phyloP scores from a whole-genome alignment of 805 yeast species.

The Ogataea degrootiae region DNA sequence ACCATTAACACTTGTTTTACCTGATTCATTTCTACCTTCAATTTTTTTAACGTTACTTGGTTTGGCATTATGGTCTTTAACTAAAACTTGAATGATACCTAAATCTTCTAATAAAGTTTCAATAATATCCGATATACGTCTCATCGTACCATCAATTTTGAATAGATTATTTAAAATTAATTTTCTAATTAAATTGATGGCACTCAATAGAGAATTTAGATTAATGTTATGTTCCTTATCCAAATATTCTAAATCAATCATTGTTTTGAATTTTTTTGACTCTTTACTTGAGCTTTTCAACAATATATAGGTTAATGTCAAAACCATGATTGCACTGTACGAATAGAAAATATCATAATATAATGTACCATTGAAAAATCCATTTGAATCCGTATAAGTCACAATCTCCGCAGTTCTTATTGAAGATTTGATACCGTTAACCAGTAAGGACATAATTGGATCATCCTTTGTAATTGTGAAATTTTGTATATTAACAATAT shows the following conservation, averaged over 20 bases:
- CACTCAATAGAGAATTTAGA: conserved; percentile 23
- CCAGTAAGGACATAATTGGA: conserved; percentile 36
- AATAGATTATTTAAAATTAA: conserved; percentile 28
- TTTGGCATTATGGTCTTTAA: conserved; percentile 25
- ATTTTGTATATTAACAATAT: conserved; percentile 34
- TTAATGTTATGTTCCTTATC: conserved; percentile 26
- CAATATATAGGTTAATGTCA: conserved; percentile 37
- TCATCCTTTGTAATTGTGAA: conserved; percentile 35
- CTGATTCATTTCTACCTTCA: conserved; percentile 26
- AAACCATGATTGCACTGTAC: conserved; percentile 38
- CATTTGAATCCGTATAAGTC: conserved; percentile 31
- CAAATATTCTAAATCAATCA: conserved; percentile 26
- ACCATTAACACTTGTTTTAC: conserved; percentile 30
- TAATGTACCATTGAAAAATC: conserved; percentile 40
- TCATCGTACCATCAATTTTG: conserved; percentile 38
- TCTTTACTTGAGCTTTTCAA: conserved; percentile 22
- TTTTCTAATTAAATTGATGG: conserved; percentile 31
- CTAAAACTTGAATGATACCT: conserved; percentile 31
- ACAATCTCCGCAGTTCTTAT: conserved; percentile 35
- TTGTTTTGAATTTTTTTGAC: conserved; percentile 13
- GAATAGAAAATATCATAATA: conserved; percentile 41
- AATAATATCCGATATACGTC: conserved; percentile 37
- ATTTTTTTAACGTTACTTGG: conserved; percentile 27
- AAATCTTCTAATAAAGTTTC: conserved; percentile 39
- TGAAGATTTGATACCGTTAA: conserved; percentile 38